Conservation (phyloP, 176 grass and related monocot species). For the Tillandsia leiboldiana region DNA sequence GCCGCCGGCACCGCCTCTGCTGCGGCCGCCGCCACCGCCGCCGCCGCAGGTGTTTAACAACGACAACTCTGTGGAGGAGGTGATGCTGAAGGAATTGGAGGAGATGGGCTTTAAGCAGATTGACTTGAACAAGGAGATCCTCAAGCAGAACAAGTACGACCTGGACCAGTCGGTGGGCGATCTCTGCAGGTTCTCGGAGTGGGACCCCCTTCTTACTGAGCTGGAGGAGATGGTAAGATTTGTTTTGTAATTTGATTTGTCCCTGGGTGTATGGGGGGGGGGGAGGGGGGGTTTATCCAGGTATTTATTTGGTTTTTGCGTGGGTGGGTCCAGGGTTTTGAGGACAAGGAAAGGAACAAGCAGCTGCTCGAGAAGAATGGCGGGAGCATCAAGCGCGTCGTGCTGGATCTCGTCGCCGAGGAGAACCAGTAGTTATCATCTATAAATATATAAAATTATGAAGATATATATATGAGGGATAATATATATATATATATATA, state of each 20-base stretch:
- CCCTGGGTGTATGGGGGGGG: neutral
- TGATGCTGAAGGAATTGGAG: slow-evolving; percentile 45
- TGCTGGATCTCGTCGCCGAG: slow-evolving; percentile 29
- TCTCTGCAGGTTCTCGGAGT: slow-evolving; percentile 47
- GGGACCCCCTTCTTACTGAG: slow-evolving; percentile 57
- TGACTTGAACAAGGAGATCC: slow-evolving; percentile 73
- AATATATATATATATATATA: neutral
- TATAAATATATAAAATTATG: neutral
- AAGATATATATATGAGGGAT: neutral
- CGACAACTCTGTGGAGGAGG: slow-evolving; percentile 32
- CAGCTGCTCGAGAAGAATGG: slow-evolving; percentile 27
- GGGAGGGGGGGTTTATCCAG: neutral
- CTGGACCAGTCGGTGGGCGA: slow-evolving; percentile 49
- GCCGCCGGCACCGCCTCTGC: too few relatives aligned
- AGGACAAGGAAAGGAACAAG: slow-evolving; percentile 42
- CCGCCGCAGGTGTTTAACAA: neutral
- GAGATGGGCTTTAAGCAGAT: slow-evolving; percentile 54
- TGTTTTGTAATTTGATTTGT: neutral
- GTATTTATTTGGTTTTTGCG: neutral
- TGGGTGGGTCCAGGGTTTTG: slow-evolving; percentile 35
- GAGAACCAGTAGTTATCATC: slow-evolving; percentile 34
- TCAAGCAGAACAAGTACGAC: slow-evolving; percentile 53
- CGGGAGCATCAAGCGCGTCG: slow-evolving; percentile 55
- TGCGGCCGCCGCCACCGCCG: neutral
- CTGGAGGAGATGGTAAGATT: slow-evolving; percentile 50